Percentiles rank a stretch among this genome's conserved stretches.
Conservation (phyloP, 768 basidiomycete species). For the Butyriboletus loyo region DNA sequence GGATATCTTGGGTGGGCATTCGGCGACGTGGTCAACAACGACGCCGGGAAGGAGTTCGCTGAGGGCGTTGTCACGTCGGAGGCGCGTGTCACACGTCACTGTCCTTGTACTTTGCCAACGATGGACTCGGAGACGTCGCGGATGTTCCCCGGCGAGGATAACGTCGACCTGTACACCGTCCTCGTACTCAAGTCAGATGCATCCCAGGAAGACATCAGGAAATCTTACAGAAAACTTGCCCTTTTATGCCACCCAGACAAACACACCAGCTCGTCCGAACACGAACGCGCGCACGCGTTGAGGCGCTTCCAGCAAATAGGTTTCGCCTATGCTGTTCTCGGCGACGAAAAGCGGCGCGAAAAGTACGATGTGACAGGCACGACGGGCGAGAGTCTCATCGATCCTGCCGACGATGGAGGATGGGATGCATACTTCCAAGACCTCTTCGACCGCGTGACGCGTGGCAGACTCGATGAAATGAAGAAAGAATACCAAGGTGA, state of each 20-base stretch:
- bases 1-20: neutral
- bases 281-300: constrained; percentile 64
- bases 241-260: constrained; percentile 91
- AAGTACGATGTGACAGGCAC: constrained; percentile 84
- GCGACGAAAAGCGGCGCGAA: constrained; percentile 70
- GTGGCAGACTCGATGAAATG: constrained; percentile 85
- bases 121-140: constrained; percentile 70
- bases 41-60: too few relatives aligned
- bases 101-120: neutral
- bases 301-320: constrained; percentile 89
- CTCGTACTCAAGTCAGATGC: constrained; percentile 56
- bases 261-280: constrained; percentile 57
- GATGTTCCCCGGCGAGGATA: constrained; percentile 73
- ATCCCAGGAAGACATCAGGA: constrained; percentile 67
- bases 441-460: constrained; percentile 83
- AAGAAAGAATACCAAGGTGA: constrained; percentile 90
- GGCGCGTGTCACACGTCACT: constrained; percentile 7
- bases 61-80: constrained; percentile 3
- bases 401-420: constrained; percentile 68
- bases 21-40: neutral
- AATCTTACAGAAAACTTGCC: constrained; percentile 81
- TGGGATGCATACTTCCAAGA: constrained; percentile 97
- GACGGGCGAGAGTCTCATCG: constrained; percentile 75
- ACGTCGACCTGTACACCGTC: constrained; percentile 75
- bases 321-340: constrained; percentile 87